Conservation (phyloP, 1,139 yeast species). For the Suhomyces panamericanus region DNA sequence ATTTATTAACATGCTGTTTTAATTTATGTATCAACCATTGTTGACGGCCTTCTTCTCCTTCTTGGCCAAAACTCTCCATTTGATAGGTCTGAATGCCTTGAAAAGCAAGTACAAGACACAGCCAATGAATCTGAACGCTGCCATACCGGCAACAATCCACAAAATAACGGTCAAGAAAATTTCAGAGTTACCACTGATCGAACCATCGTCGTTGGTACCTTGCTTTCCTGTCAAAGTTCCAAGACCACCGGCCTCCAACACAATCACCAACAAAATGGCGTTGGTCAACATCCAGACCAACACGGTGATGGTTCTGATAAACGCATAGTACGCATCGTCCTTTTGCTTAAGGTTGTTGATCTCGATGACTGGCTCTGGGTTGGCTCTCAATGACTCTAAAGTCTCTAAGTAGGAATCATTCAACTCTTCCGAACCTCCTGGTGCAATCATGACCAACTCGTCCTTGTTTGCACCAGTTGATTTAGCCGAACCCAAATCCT, state of each 20-base stretch:
- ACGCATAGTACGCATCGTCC: slow-evolving; percentile 47
- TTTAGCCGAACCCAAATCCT: slow-evolving; percentile 72
- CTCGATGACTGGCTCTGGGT: slow-evolving; percentile 25
- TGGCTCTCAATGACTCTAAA: slow-evolving; percentile 45
- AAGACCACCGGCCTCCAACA: slow-evolving; percentile 45
- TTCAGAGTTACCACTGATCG: slow-evolving; percentile 40
- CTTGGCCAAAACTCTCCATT: slow-evolving; percentile 38
- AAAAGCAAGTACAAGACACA: slow-evolving; percentile 38
- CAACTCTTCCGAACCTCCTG: slow-evolving; percentile 62
- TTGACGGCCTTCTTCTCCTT: slow-evolving; percentile 19
- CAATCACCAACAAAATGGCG: slow-evolving; percentile 43
- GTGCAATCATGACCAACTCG: slow-evolving; percentile 66
- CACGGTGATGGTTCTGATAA: slow-evolving; percentile 47
- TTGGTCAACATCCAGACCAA: slow-evolving; percentile 49
- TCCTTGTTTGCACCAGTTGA: slow-evolving; percentile 53
- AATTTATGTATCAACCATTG: slow-evolving; percentile 8
- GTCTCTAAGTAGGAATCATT: slow-evolving; percentile 58
- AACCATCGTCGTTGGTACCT: slow-evolving; percentile 26
- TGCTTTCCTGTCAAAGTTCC: slow-evolving; percentile 27
- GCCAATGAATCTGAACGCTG: slow-evolving; percentile 44
- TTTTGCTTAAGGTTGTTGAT: slow-evolving; percentile 26
- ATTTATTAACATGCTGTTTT: slow-evolving; percentile 1
- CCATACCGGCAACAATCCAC: slow-evolving; percentile 53
- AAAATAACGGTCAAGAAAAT: slow-evolving; percentile 46
- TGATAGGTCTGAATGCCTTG: slow-evolving; percentile 41